Conservation (phyloP, 371 early-diverging fungal species). For the Blakeslea trispora region DNA sequence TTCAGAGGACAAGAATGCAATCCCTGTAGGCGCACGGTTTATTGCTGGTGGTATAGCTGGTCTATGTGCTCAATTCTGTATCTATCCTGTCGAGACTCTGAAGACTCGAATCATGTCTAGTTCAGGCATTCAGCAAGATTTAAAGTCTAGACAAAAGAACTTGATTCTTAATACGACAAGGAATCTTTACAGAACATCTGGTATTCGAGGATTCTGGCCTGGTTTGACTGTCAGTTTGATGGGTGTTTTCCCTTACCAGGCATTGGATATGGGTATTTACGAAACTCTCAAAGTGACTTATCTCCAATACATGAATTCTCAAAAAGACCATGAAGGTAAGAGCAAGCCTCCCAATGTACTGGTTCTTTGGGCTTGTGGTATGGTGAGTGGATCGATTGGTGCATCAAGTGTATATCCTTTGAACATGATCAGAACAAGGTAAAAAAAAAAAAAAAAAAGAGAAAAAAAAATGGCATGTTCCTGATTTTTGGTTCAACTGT, state of each 20-base stretch:
- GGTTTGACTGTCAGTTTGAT: conserved; percentile 67
- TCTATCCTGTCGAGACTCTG: conserved; percentile 82
- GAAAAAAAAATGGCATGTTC: no score
- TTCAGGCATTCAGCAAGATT: conserved; percentile 19
- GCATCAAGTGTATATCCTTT: conserved; percentile 82
- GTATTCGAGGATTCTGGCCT: conserved; percentile 73
- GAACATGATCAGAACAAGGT: conserved; percentile 78
- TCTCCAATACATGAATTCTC: conserved; percentile 49
- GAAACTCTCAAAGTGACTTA: conserved; percentile 79
- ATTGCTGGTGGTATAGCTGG: conserved; percentile 84
- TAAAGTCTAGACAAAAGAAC: conserved; percentile 19
- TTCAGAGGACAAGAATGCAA: conserved; percentile 52
- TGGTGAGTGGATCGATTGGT: conserved; percentile 72
- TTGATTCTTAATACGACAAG: conserved; percentile 49
- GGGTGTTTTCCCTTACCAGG: conserved; percentile 85
- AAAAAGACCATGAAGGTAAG: conserved; percentile 35
- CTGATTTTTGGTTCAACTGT: no score
- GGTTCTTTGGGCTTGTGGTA: conserved; percentile 72
- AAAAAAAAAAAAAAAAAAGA: conserved; percentile 13
- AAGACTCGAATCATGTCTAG: conserved; percentile 77
- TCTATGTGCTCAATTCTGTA: conserved; percentile 71
- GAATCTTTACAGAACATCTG: conserved; percentile 62
- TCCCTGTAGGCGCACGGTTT: conserved; percentile 68
- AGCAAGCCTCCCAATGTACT: conserved; percentile 51
- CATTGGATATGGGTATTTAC: conserved; percentile 73